Conservation (phyloP, 1,284 basidiomycete species). For the Omphalotus olearius region DNA sequence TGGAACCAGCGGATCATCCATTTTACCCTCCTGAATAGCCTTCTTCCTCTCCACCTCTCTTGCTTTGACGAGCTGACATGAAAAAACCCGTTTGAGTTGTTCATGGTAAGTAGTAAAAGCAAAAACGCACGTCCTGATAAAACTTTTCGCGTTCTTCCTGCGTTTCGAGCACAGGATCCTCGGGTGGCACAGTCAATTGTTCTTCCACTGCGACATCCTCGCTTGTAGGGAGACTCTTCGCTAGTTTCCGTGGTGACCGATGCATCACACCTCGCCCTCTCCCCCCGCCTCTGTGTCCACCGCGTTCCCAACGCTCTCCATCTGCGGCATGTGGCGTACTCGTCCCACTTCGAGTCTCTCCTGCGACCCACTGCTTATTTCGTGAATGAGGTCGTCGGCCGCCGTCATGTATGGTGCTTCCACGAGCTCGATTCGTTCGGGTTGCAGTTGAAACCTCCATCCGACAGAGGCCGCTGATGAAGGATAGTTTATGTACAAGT, state of each 20-base stretch:
- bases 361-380: conserved; percentile 55
- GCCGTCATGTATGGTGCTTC: too few relatives aligned
- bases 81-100: conserved; percentile 17
- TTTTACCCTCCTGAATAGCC: conserved; percentile 82
- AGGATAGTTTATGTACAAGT: too few relatives aligned
- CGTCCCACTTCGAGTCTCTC: conserved; percentile 22
- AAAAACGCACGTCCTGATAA: conserved; percentile 58
- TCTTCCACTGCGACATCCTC: conserved; percentile 26
- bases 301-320: conserved; percentile 54
- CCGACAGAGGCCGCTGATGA: too few relatives aligned
- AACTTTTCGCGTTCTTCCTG: conserved; percentile 59
- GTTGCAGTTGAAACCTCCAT: too few relatives aligned
- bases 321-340: conserved; percentile 34
- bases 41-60: conserved; percentile 72
- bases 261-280: conserved; percentile 31
- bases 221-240: conserved; percentile 25
- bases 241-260: conserved; percentile 35
- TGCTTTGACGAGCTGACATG: conserved; percentile 57
- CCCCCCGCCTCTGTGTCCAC: conserved; percentile 35
- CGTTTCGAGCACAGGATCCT: conserved; percentile 44
- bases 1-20: conserved; percentile 79
- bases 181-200: conserved; percentile 16
- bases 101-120: conserved; percentile 13
- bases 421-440: too few relatives aligned
- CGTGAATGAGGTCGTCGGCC: conserved; percentile 23